Percentiles rank a stretch among this genome's conserved stretches.
Conservation (phyloP, 768 basidiomycete genomes). For the Asterophora parasitica region DNA sequence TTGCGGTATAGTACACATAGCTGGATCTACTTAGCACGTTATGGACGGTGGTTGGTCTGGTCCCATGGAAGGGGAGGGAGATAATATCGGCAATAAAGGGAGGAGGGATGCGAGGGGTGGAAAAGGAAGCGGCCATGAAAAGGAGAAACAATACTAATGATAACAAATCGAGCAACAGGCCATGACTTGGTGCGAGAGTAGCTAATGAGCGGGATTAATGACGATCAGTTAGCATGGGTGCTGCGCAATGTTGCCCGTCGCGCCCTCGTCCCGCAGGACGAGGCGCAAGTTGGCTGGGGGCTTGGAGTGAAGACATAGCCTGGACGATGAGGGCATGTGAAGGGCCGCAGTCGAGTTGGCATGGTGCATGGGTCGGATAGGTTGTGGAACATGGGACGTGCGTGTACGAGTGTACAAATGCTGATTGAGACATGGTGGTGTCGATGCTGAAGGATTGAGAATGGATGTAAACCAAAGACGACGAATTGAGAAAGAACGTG, state of each 20-base stretch:
- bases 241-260: not conserved
- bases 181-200: constrained; percentile 1
- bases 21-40: no score
- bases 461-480: not conserved
- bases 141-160: constrained; percentile 8
- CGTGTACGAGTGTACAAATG: constrained; percentile 12
- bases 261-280: no score
- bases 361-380: not conserved
- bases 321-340: not conserved
- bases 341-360: not conserved
- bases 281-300: not conserved
- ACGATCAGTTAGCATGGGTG: constrained; percentile 2
- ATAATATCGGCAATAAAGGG: not conserved
- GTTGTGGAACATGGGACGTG: not conserved
- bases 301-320: not conserved
- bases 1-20: constrained; percentile 2
- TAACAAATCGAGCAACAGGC: constrained; percentile 17
- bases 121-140: not conserved
- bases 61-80: not conserved
- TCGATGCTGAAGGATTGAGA: constrained; percentile 6
- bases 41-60: not conserved
- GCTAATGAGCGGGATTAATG: constrained; percentile 3
- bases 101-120: not conserved
- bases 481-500: not conserved
- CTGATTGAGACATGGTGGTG: constrained; percentile 12